Conservation (phyloP, 495 filamentous ascomycete genomes). For the Haplographium delicatum region DNA sequence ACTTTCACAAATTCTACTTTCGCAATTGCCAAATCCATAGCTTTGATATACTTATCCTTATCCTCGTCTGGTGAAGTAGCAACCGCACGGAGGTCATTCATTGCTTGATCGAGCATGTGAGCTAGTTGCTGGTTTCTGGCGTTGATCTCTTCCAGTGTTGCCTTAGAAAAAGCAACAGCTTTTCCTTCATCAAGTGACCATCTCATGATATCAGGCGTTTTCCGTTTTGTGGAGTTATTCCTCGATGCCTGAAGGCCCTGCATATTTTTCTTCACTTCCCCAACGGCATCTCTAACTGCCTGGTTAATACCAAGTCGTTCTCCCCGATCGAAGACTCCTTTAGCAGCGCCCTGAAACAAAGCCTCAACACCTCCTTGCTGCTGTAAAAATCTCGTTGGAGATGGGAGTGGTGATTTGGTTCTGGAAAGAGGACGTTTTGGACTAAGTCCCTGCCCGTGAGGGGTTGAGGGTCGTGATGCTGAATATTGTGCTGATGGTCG, state of each 20-base stretch:
- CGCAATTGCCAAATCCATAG: conserved; percentile 60
- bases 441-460: conserved; percentile 24
- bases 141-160: conserved; percentile 49
- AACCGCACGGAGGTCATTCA: conserved; percentile 57
- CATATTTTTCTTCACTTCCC: conserved; percentile 71
- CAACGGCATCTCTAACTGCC: conserved; percentile 83
- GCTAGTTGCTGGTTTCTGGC: conserved; percentile 69
- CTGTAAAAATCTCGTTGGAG: conserved; percentile 55
- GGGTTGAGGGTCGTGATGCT: conserved; percentile 30
- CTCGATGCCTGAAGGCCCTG: conserved; percentile 33
- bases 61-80: conserved; percentile 30
- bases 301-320: conserved; percentile 87
- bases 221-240: conserved; percentile 9
- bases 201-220: conserved; percentile 19
- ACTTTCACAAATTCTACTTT: conserved; percentile 75
- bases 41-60: conserved; percentile 36
- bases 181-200: conserved; percentile 31
- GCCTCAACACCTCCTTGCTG: conserved; percentile 64
- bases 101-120: conserved; percentile 62
- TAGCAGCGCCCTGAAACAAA: conserved; percentile 80
- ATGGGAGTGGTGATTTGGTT: conserved; percentile 44
- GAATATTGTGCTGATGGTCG: conserved; percentile 43
- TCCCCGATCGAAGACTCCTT: conserved; percentile 72
- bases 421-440: conserved; percentile 11
- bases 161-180: conserved; percentile 20